Evolutionary conservation across 139 green algal species (phyloP).

Genomic region (Chlamydomonas eustigma): DNA sequence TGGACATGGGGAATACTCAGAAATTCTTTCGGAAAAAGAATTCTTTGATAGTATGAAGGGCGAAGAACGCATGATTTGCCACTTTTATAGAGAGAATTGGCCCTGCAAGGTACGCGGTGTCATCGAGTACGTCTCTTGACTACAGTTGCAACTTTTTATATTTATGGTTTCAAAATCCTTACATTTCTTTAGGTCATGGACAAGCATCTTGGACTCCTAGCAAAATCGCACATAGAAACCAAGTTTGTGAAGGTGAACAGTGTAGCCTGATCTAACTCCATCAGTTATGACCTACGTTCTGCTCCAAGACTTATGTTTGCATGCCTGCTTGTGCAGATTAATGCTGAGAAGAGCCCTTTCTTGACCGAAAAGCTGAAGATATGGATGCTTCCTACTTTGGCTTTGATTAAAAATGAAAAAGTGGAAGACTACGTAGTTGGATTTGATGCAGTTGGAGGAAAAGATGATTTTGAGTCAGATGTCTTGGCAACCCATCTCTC

Average conservation of each 20-base stretch:
- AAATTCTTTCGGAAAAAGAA: constrained; percentile 81
- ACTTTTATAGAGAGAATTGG: constrained; percentile 85
- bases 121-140: too few species aligned
- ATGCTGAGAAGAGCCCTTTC: constrained; percentile 94
- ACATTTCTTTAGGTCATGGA: constrained; percentile 79
- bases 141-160: neutral
- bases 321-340: constrained; percentile 56
- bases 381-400: constrained; percentile 93
- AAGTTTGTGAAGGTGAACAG: constrained; percentile 74
- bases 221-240: constrained; percentile 80
- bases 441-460: constrained; percentile 61
- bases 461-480: constrained; percentile 57
- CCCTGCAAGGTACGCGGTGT: constrained; percentile 86
- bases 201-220: constrained; percentile 70
- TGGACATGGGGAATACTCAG: constrained; percentile 87
- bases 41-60: constrained; percentile 96
- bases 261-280: neutral
- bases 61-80: constrained; percentile 84
- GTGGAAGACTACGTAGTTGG: constrained; percentile 69
- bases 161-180: too few species aligned
- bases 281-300: neutral
- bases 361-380: constrained; percentile 82
- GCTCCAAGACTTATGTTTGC: neutral
- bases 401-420: constrained; percentile 87
- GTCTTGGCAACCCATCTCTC: constrained; percentile 48